Evolutionary conservation across 2,329 filamentous ascomycete species (phyloP), one percentile per base, ranked within the genome.

Genomic region (Aureobasidium vineae): DNA sequence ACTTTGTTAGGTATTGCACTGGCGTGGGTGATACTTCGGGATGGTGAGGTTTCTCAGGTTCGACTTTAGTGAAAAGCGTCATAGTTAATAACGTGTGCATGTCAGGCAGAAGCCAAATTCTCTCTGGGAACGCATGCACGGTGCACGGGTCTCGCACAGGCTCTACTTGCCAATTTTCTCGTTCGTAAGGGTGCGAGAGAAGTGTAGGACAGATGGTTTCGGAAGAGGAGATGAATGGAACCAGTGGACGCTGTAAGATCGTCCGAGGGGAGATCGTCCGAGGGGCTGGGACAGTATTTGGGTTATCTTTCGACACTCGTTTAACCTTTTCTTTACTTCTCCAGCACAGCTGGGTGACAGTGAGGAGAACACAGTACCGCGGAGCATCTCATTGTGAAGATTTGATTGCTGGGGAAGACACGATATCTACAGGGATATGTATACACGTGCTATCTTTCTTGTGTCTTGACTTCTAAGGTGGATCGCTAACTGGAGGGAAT

Each of bases 41-140:
- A 56, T 40, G 33, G 19, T 56, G 28, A 28, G 21, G 53, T 41
- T 56, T 38, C 21, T 19, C 53, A 41, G 36, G 53, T 56, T 56
- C 26, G 53, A 28, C 53, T 41, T 41, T 41, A 19, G n/a, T 54
- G 19, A 38, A 7, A n/a, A 23, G 36, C 53, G 53, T 56, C 53
- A 56, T 56, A 26, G 53, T 41, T 28, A 23, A 21, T 38, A 56
- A 11, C 21, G 15, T 54, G 6, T 19, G 21, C 36, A 2, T 56
- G 53, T 56, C 53, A 41, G 8, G 13, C 26, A 26, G 40, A 21
- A 56, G 53, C 28, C 53, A 56, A 56, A 56, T 5, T n/a, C 53
- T 41, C 53, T 33, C 21, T n/a, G 53, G n/a, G 15, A 41, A 56
- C 53, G 15, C 36, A 56, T 56, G 33, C 33, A 36, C 33, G 33